These are phyloP conservation scores for Colletotrichum filicis DNA, from an alignment of 2,329 filamentous ascomycete genomes.

Conservation along the genomic window DNA sequence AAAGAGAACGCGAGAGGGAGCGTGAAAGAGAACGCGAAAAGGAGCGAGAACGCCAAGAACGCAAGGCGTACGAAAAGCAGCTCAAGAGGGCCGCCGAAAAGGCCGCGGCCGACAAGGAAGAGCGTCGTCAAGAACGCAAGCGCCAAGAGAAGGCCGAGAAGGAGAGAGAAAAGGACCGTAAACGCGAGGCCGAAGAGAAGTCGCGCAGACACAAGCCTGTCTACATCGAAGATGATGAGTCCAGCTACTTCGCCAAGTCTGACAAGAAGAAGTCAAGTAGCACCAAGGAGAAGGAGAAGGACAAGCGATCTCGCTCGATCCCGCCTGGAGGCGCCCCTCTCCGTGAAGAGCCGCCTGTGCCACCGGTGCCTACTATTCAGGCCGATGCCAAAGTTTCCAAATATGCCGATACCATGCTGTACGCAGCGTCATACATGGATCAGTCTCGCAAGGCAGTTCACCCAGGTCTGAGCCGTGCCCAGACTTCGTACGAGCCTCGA, in stretches of 20 bases:
- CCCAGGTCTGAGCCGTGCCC: constrained; percentile 15
- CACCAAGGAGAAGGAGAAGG: constrained; percentile 46
- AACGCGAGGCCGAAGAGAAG: constrained; percentile 50
- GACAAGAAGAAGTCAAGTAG: constrained; percentile 52
- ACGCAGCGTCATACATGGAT: constrained; percentile 35
- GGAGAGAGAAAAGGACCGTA: constrained; percentile 50
- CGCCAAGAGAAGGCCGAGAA: constrained; percentile 43
- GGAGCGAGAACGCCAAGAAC: constrained; percentile 4
- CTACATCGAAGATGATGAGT: constrained; percentile 51
- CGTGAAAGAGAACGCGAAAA: constrained; percentile 34
- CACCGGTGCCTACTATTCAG: constrained; percentile 8
- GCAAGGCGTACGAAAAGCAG: constrained; percentile 40
- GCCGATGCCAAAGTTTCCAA: constrained; percentile 16
- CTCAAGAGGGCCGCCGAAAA: constrained; percentile 38
- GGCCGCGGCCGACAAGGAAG: constrained; percentile 43
- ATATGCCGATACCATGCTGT: constrained; percentile 9
- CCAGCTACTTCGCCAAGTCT: constrained; percentile 37
- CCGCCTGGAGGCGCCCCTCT: constrained; percentile 11
- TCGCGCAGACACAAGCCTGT: constrained; percentile 39
- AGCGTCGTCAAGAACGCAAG: constrained; percentile 48
- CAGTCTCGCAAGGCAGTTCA: constrained; percentile 23
- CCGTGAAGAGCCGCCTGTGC: constrained; percentile 4
- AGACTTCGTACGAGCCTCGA: constrained; percentile 16
- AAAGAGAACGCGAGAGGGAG: constrained; percentile 34
- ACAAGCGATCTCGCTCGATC: constrained; percentile 28